Conservation (phyloP, 495 filamentous ascomycete species). For the Talaromyces proteolyticus region DNA sequence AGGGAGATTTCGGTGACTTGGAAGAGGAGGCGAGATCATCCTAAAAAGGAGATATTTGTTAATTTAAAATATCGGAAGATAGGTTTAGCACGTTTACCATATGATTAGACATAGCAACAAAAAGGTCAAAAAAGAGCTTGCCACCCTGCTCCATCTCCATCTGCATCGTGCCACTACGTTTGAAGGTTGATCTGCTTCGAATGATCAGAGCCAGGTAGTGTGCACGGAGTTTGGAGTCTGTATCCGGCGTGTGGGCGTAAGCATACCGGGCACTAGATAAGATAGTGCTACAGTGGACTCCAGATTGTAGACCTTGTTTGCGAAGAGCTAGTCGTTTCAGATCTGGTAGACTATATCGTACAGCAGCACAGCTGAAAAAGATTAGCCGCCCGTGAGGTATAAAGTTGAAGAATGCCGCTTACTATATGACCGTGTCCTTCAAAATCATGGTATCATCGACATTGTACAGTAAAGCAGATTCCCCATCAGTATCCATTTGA, state of each 20-base stretch:
- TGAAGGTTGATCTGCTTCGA: slow-evolving; percentile 76
- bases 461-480: slow-evolving; percentile 63
- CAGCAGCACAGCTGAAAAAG: slow-evolving; percentile 59
- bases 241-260: slow-evolving; percentile 83
- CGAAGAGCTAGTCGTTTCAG: slow-evolving; percentile 77
- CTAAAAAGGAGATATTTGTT: no score
- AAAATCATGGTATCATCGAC: slow-evolving; percentile 62
- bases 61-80: no score
- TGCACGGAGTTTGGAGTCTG: slow-evolving; percentile 79
- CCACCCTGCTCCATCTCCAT: slow-evolving; percentile 86
- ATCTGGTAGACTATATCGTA: slow-evolving; percentile 72
- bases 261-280: slow-evolving; percentile 77
- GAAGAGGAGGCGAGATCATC: no score
- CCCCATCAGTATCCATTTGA: slow-evolving; percentile 21
- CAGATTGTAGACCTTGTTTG: slow-evolving; percentile 79
- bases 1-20: no score
- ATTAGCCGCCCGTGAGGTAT: neutral
- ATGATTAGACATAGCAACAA: slow-evolving; percentile 89
- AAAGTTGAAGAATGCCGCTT: slow-evolving; percentile 13
- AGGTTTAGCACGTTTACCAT: no score
- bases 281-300: slow-evolving; percentile 80
- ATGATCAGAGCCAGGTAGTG: slow-evolving; percentile 94
- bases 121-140: slow-evolving; percentile 86
- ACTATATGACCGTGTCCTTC: slow-evolving; percentile 85
- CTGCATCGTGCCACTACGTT: slow-evolving; percentile 94